Conservation (phyloP, 352 stramenopile species). For the Phytophthora podocarpi region DNA sequence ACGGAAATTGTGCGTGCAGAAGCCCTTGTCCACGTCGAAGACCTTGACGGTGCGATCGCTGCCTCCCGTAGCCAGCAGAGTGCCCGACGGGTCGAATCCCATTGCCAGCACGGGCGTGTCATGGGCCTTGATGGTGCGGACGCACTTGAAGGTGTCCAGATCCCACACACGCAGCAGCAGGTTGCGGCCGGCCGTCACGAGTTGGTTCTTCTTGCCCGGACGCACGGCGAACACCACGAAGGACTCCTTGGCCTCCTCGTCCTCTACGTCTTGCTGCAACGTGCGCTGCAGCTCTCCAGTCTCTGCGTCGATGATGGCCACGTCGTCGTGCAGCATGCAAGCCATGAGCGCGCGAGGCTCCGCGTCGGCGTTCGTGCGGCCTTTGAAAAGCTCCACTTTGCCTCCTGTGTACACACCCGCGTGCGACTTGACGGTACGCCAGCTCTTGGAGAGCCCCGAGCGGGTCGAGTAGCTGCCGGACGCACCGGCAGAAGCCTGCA, state of each 20-base stretch:
- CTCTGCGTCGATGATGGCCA: conserved; percentile 73
- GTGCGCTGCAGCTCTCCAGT: conserved; percentile 77
- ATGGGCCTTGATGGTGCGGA: conserved; percentile 79
- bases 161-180: conserved; percentile 87
- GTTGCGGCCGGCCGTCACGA: conserved; percentile 87
- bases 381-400: conserved; percentile 73
- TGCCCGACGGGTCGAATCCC: conserved; percentile 90
- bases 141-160: conserved; percentile 75
- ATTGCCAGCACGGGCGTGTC: conserved; percentile 86
- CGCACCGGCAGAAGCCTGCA: conserved; percentile 4
- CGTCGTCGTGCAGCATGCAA: conserved; percentile 85
- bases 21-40: conserved; percentile 93
- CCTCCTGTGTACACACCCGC: conserved; percentile 83
- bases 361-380: conserved; percentile 16
- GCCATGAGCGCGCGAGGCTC: conserved; percentile 50
- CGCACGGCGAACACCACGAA: conserved; percentile 85
- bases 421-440: conserved; percentile 78
- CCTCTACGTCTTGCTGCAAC: conserved; percentile 76
- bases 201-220: conserved; percentile 70
- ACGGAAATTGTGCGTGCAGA: conserved; percentile 94
- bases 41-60: conserved; percentile 96
- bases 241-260: conserved; percentile 81
- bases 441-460: conserved; percentile 80
- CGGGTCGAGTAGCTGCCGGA: conserved; percentile 62
- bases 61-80: conserved; percentile 95